Evolutionary conservation across 345 rosid genomes (phyloP).

Genomic region (Hevea brasiliensis): DNA sequence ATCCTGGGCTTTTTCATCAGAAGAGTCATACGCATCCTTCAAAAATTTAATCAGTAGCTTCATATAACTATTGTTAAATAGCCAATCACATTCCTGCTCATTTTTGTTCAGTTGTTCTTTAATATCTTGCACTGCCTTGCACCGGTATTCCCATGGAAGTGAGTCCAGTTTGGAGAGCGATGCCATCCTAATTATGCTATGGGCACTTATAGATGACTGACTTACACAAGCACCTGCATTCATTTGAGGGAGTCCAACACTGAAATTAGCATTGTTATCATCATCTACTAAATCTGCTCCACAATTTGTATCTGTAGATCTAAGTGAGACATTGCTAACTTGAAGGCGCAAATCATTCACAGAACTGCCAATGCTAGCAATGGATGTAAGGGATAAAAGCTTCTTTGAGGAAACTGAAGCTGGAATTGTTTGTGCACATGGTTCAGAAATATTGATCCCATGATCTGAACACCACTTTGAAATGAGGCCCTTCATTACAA

Average conservation of each 20-base stretch:
- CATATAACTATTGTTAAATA: constrained; percentile 14
- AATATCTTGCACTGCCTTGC: constrained; percentile 33
- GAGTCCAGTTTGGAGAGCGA: constrained; percentile 22
- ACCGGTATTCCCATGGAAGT: constrained; percentile 36
- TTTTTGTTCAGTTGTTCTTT: constrained; percentile 23
- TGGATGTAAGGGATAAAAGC: constrained; percentile 22
- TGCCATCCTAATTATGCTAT: constrained; percentile 5
- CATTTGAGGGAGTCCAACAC: constrained; percentile 7
- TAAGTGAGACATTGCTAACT: constrained; percentile 27
- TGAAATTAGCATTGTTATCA: not conserved
- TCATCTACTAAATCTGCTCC: constrained; percentile 4
- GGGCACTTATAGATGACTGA: constrained; percentile 2
- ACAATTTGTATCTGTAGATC: constrained; percentile 22
- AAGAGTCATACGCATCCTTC: constrained; percentile 27
- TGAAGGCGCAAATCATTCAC: constrained; percentile 27
- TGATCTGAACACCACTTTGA: constrained; percentile 33
- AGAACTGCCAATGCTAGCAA: constrained; percentile 44
- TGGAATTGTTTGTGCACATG: constrained; percentile 4
- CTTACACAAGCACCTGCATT: constrained; percentile 4
- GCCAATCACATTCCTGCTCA: constrained; percentile 7
- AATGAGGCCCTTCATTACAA: constrained; percentile 31
- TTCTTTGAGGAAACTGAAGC: constrained; percentile 4
- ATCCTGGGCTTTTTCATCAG: constrained; percentile 33
- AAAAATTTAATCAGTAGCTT: constrained; percentile 36
- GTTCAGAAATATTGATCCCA: constrained; percentile 28